Percentiles rank a stretch among this genome's conserved stretches.
phyloP scores from a whole-genome alignment of 179 eudicot genomes.

The Silene vulgaris region DNA sequence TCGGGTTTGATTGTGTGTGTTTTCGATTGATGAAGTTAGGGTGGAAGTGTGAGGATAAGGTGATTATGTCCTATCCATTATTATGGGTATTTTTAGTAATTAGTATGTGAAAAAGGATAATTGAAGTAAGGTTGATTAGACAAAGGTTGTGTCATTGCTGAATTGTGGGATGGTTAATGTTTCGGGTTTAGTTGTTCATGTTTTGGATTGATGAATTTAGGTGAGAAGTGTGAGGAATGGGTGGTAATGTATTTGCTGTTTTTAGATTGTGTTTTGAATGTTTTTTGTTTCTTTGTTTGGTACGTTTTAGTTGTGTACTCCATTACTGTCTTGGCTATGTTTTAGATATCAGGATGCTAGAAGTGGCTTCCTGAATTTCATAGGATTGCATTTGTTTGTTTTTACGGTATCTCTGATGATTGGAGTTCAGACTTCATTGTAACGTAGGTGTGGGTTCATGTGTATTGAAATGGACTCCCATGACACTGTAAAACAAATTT shows the following conservation, averaged over 20 bases:
- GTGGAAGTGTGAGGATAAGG: neutral
- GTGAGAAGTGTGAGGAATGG: neutral
- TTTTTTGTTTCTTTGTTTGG: neutral
- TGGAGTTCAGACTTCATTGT: neutral
- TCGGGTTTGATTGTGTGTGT: neutral
- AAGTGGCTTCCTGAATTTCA: neutral
- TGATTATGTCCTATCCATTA: too few species aligned
- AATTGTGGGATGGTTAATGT: neutral
- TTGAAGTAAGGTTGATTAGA: slow-evolving; percentile 1
- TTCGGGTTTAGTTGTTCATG: neutral
- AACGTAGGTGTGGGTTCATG: neutral
- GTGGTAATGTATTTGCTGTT: neutral
- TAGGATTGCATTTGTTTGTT: neutral
- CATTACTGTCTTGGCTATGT: neutral
- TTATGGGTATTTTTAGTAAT: too few species aligned
- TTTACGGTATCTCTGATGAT: neutral
- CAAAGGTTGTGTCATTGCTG: neutral
- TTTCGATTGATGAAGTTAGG: neutral
- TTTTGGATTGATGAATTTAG: neutral
- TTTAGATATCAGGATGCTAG: neutral
- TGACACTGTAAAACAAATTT: neutral
- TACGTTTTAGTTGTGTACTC: neutral
- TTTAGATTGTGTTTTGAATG: neutral
- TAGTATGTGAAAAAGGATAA: too few species aligned
- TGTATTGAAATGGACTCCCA: too few species aligned